Evolutionary conservation across 2,329 filamentous ascomycete species (phyloP).

Genomic region (Scedosporium minutisporum): DNA sequence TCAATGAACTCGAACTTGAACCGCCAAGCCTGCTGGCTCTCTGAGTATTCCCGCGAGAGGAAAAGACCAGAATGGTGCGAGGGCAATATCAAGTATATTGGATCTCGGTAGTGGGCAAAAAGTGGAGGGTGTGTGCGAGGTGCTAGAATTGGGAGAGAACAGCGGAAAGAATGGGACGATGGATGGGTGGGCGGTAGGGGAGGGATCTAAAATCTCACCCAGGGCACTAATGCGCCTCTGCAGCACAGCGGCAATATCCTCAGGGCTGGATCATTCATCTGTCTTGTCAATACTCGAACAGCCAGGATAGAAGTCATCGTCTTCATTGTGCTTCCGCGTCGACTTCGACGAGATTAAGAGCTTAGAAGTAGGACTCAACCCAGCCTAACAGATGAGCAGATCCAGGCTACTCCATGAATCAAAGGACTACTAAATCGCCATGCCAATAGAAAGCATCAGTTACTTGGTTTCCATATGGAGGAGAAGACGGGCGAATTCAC

Average conservation of each 20-base stretch:
- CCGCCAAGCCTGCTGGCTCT: too few species aligned
- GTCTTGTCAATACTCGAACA: neutral
- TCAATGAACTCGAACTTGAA: too few species aligned
- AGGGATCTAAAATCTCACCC: neutral
- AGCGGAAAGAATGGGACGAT: neutral
- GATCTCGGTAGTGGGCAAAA: neutral
- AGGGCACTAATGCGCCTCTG: neutral
- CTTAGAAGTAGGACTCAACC: neutral
- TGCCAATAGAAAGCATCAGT: too few species aligned
- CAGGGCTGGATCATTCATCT: neutral
- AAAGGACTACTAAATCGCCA: too few species aligned
- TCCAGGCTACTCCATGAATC: too few species aligned
- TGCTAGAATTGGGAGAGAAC: neutral
- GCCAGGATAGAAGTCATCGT: neutral
- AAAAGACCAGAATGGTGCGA: neutral
- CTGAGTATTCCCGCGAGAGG: neutral
- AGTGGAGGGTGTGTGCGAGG: neutral
- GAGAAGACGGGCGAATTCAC: neutral
- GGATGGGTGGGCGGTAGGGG: neutral
- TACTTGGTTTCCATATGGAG: neutral
- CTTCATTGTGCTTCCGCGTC: neutral
- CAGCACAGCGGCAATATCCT: neutral
- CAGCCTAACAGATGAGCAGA: neutral
- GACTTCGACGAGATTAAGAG: neutral
- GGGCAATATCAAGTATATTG: neutral